Percentiles rank a stretch among this genome's conserved stretches.
These are phyloP conservation scores for Camellia lanceoleosa DNA, from an alignment of 148 eudicot species.

Conservation along the genomic window DNA sequence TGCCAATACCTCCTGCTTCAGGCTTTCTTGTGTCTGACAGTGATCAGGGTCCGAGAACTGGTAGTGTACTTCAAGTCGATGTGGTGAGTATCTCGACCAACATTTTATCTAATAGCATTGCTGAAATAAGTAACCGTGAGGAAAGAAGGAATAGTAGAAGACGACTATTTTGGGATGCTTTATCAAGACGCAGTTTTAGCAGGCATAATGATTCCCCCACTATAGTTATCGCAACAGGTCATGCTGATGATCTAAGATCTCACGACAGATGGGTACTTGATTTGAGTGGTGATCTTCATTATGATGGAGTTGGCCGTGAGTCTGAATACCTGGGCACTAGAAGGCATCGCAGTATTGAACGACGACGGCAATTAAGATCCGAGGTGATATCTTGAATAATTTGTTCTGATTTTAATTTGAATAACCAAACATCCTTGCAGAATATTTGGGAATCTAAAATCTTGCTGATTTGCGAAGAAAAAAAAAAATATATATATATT, in stretches of 20 bases:
- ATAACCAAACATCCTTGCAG: neutral
- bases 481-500: neutral
- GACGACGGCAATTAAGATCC: slow-evolving; percentile 33
- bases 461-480: neutral
- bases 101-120: slow-evolving; percentile 34
- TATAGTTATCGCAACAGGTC: slow-evolving; percentile 51
- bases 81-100: slow-evolving; percentile 54
- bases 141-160: slow-evolving; percentile 68
- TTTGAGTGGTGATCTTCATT: slow-evolving; percentile 32
- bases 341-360: slow-evolving; percentile 29
- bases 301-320: slow-evolving; percentile 27
- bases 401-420: neutral
- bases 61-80: slow-evolving; percentile 52
- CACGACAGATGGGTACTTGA: slow-evolving; percentile 49
- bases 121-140: slow-evolving; percentile 54
- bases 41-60: slow-evolving; percentile 25
- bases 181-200: slow-evolving; percentile 63
- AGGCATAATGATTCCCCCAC: slow-evolving; percentile 51
- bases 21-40: slow-evolving; percentile 25
- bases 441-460: neutral
- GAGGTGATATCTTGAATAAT: slow-evolving; percentile 26
- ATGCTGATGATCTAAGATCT: slow-evolving; percentile 50
- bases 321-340: slow-evolving; percentile 21
- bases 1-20: slow-evolving; percentile 22
- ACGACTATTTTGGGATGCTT: slow-evolving; percentile 71